phyloP scores from a whole-genome alignment of 148 eudicot species.

The Pouteria glomerata region DNA sequence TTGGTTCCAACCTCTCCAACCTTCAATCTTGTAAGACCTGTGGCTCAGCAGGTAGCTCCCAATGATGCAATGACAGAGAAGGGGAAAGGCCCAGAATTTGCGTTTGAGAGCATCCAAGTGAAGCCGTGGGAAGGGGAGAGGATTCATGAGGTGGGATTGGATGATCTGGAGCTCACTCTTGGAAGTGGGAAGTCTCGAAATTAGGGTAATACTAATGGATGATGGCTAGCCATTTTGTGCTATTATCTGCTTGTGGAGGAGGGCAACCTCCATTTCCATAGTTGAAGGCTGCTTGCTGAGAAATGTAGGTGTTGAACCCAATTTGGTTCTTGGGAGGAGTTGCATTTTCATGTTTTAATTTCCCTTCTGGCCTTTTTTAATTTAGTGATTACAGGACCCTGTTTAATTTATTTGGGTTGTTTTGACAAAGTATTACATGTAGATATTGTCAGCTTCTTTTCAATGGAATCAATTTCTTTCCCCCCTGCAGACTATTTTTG shows the following conservation, averaged over 20 bases:
- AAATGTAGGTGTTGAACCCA: constrained; percentile 7
- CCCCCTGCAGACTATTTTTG: constrained; percentile 11
- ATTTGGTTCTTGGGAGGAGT: not conserved
- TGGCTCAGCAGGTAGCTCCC: constrained; percentile 38
- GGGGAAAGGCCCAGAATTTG: constrained; percentile 54
- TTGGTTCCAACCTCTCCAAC: constrained; percentile 70
- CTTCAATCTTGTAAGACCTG: constrained; percentile 63
- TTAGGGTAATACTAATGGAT: constrained; percentile 2
- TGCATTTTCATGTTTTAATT: constrained; percentile 12
- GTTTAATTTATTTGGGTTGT: constrained; percentile 25
- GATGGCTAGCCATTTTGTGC: constrained; percentile 10
- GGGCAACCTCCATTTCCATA: too few species aligned
- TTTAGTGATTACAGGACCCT: constrained; percentile 16
- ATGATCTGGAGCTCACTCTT: constrained; percentile 94
- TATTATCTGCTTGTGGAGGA: not conserved
- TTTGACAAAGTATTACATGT: constrained; percentile 38
- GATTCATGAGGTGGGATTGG: constrained; percentile 86
- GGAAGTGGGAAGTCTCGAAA: constrained; percentile 56
- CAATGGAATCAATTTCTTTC: constrained; percentile 22
- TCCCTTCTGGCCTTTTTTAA: constrained; percentile 1
- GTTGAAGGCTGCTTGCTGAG: not conserved
- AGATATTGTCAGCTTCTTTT: constrained; percentile 34
- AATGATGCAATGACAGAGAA: constrained; percentile 42
- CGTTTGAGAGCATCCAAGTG: constrained; percentile 50
- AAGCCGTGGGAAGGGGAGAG: constrained; percentile 93